Evolutionary conservation across 805 yeast species (phyloP), one percentile per base, ranked within the genome.

Genomic region (Yamadazyma olivae): DNA sequence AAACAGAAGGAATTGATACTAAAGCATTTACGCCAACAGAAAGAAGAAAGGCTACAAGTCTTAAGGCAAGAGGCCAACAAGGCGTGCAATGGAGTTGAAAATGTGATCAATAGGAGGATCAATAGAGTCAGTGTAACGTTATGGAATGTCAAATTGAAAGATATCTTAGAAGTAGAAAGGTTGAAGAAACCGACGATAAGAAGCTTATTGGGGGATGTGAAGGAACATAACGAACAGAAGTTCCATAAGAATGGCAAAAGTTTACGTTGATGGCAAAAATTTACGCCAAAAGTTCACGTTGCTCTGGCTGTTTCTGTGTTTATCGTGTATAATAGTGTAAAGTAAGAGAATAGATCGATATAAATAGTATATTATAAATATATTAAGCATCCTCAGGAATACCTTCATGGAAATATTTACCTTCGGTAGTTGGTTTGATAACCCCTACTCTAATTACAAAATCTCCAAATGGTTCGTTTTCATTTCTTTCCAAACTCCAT

Each of bases 381-480:
- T 13, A 25, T 13, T 61, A 70, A 34, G 83, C 81, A 32, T 82
- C 90, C 56, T 83, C 95, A 22, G 91, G 83, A 44, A 91, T 78
- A 54, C 86, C 93, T 43, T 91, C 97, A 72, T 95, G 95, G 87
- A 93, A 90, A 59, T 77, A 82, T 59, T 83, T 86, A 45, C 98
- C 98, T 60, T 87, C 95, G 30, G 77, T 64, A 19, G 97, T 90
- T 44, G 90, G 93, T 53, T 80, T 81, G 56, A 91, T 88, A 40
- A 87, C 76, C n/a, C 95, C 96, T 32, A 70, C 74, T 66, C 98
- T 80, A 46, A 91, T 75, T 46, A 84, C 77, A 71, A 85, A 91
- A 59, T 91, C 98, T 56, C 98, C 98, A 53, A 91, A 91, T 37
- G 87, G 96, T 62, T 91, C 98, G 39, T 88, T 91, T 7, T 89